Percentiles rank a stretch among this genome's conserved stretches.
phyloP scores from a whole-genome alignment of 257 asterid genomes.

The Handroanthus guayacan region DNA sequence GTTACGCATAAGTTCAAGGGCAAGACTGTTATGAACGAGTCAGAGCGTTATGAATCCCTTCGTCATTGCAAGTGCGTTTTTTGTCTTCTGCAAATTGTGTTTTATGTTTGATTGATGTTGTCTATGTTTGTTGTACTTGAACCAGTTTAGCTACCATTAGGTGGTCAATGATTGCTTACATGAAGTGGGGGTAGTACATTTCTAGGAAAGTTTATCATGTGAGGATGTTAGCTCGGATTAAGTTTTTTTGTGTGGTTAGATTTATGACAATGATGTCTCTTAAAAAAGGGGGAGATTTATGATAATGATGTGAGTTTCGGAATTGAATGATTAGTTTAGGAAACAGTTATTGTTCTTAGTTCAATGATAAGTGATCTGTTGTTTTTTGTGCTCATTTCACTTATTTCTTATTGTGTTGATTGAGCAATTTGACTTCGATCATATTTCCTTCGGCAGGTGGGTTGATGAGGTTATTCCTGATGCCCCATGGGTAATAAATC shows the following conservation, averaged over 20 bases:
- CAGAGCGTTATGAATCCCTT: slow-evolving; percentile 69
- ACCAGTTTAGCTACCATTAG: not conserved
- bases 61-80: slow-evolving; percentile 64
- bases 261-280: slow-evolving; percentile 8
- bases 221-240: slow-evolving; percentile 1
- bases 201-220: slow-evolving; percentile 5
- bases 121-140: not conserved
- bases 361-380: slow-evolving; percentile 3
- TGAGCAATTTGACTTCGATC: not conserved
- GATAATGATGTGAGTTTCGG: slow-evolving; percentile 15
- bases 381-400: not conserved
- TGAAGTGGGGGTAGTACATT: not conserved
- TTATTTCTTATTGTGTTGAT: not conserved
- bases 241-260: not conserved
- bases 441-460: slow-evolving; percentile 53
- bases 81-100: not conserved
- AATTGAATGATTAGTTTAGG: not conserved
- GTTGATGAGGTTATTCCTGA: slow-evolving; percentile 80
- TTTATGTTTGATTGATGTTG: not conserved
- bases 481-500: slow-evolving; percentile 75
- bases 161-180: not conserved
- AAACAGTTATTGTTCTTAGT: not conserved
- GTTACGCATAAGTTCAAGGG: slow-evolving; percentile 68
- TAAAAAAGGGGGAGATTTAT: not conserved
- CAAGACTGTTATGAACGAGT: slow-evolving; percentile 65